phyloP scores from a whole-genome alignment of 2,329 filamentous ascomycete genomes.

The Juglanconis oblonga region DNA sequence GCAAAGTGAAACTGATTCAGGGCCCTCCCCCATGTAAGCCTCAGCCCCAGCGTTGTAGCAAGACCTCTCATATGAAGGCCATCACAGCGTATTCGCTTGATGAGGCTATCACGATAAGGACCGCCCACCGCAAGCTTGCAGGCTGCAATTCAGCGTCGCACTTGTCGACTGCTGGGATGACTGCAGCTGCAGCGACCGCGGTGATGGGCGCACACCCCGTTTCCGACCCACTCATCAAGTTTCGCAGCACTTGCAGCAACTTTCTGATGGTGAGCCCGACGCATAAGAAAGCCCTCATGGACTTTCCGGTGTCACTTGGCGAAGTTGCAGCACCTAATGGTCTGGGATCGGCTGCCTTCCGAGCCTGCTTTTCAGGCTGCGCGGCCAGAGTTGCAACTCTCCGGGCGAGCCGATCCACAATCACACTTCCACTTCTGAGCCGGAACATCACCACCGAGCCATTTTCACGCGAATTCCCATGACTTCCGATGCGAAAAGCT shows the following conservation, averaged over 20 bases:
- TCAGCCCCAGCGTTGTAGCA: not conserved
- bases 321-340: slow-evolving; percentile 9
- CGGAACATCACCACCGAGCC: slow-evolving; percentile 9
- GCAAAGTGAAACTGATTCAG: not conserved
- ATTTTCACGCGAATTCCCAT: not conserved
- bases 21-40: not conserved
- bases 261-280: not conserved
- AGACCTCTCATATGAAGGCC: not conserved
- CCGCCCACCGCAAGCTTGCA: not conserved
- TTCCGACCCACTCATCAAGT: not conserved
- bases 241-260: slow-evolving; percentile 9
- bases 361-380: slow-evolving; percentile 16
- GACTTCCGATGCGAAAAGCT: not conserved
- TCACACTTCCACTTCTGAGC: slow-evolving; percentile 1
- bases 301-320: slow-evolving; percentile 6
- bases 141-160: slow-evolving; percentile 1
- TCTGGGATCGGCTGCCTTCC: slow-evolving; percentile 6
- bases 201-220: not conserved
- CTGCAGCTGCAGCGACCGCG: not conserved
- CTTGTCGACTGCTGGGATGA: not conserved
- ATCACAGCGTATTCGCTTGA: not conserved
- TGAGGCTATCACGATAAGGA: not conserved
- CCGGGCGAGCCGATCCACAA: slow-evolving; percentile 14
- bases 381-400: not conserved
- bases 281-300: not conserved